Percentiles rank a stretch among this genome's conserved stretches.
These are phyloP conservation scores for Suillus bovinus DNA, from an alignment of 768 basidiomycete genomes.

Conservation along the genomic window DNA sequence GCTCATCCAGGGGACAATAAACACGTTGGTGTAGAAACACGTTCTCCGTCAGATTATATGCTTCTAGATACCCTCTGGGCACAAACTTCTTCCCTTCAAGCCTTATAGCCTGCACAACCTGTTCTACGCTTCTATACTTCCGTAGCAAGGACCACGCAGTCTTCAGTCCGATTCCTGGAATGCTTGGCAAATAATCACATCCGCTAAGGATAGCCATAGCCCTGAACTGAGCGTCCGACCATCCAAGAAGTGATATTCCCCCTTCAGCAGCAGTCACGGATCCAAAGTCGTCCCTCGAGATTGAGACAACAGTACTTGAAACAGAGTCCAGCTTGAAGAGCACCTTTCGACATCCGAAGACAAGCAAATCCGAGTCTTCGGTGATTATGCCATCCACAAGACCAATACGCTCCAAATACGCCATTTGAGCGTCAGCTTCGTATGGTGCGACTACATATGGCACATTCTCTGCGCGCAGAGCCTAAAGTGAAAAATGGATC, in stretches of 20 bases:
- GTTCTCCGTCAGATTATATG: constrained; percentile 82
- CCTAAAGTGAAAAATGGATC: constrained; percentile 49
- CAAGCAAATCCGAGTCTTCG: constrained; percentile 96
- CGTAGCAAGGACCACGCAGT: constrained; percentile 82
- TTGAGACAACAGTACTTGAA: constrained; percentile 61
- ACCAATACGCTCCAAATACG: constrained; percentile 83
- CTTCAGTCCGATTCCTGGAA: constrained; percentile 91
- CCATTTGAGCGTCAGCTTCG: constrained; percentile 97
- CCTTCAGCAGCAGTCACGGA: constrained; percentile 50
- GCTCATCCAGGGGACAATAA: constrained; percentile 70
- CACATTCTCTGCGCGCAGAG: constrained; percentile 77
- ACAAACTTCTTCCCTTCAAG: constrained; percentile 85
- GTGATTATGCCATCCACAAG: constrained; percentile 91
- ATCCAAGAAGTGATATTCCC: constrained; percentile 78
- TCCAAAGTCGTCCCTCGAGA: constrained; percentile 69
- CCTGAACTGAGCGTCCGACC: constrained; percentile 89
- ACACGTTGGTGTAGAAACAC: constrained; percentile 94
- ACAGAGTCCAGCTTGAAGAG: constrained; percentile 89
- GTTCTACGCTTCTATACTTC: constrained; percentile 85
- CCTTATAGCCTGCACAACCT: constrained; percentile 71
- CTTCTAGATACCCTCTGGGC: constrained; percentile 71
- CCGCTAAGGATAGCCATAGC: constrained; percentile 93
- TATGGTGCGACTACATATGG: constrained; percentile 94
- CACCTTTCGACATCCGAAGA: constrained; percentile 92
- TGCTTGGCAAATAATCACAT: constrained; percentile 90